phyloP scores from a whole-genome alignment of 2,329 filamentous ascomycete species.

The Colletotrichum lindemuthianum region DNA sequence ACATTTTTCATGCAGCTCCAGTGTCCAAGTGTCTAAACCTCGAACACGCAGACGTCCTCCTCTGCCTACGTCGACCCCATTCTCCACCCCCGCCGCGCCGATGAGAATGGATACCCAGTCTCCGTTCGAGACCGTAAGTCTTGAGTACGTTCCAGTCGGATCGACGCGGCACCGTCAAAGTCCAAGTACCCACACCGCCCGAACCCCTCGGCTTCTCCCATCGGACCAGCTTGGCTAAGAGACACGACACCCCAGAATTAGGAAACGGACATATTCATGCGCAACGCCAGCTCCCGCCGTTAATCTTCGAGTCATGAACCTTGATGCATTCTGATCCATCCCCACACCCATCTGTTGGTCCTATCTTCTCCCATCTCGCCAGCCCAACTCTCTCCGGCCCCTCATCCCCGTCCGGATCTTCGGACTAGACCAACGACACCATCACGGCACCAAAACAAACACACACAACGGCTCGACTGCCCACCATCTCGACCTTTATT shows the following conservation, averaged over 20 bases:
- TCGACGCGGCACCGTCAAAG: not conserved
- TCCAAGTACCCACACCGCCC: not conserved
- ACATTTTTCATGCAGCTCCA: too few relatives aligned
- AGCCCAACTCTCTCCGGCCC: not conserved
- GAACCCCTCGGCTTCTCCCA: too few relatives aligned
- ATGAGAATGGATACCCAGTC: too few relatives aligned
- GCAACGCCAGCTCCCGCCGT: slow-evolving; percentile 4
- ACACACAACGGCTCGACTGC: slow-evolving; percentile 15
- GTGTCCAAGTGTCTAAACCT: too few relatives aligned
- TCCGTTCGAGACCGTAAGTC: too few relatives aligned
- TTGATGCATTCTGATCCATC: not conserved
- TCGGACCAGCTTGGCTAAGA: not conserved
- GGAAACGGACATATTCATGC: slow-evolving; percentile 17
- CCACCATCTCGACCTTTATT: not conserved
- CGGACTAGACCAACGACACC: not conserved
- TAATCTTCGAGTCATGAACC: slow-evolving; percentile 4
- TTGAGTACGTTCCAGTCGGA: not conserved
- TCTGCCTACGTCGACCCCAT: not conserved
- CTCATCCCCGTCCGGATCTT: not conserved
- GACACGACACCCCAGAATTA: not conserved
- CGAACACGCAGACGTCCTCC: not conserved
- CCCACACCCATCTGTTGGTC: too few relatives aligned
- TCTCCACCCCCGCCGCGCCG: too few relatives aligned
- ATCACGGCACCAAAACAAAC: slow-evolving; percentile 1
- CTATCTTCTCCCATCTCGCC: too few relatives aligned